A percentile compares a stretch with the other conserved stretches of the same genome.
phyloP scores from a whole-genome alignment of 176 grass and related monocot genomes.

The Hordeum vulgare region DNA sequence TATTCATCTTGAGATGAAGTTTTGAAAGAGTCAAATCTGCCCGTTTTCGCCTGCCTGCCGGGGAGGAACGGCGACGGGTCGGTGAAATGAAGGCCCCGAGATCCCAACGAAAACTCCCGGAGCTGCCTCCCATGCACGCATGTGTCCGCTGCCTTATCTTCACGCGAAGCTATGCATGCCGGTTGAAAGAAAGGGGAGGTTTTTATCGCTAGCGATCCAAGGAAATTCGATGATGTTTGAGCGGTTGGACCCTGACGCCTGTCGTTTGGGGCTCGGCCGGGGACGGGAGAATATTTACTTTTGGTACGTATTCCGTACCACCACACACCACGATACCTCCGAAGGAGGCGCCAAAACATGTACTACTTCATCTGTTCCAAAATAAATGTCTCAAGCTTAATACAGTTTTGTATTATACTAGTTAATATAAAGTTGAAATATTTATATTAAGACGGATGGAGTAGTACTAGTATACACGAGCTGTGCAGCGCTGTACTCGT shows the following conservation, averaged over 20 bases:
- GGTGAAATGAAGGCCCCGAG: conserved; percentile 3
- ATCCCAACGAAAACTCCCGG: background rate
- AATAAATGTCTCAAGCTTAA: too few species aligned
- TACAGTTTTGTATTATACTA: too few species aligned
- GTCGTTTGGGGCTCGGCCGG: background rate
- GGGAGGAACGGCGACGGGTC: background rate
- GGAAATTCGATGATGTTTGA: background rate
- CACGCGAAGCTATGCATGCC: background rate
- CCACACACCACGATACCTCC: background rate
- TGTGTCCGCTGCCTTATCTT: background rate
- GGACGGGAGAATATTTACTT: background rate
- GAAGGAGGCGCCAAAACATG: background rate
- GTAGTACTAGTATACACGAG: too few species aligned
- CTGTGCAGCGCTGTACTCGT: background rate
- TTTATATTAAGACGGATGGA: too few species aligned
- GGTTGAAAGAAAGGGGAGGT: background rate
- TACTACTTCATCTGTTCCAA: too few species aligned
- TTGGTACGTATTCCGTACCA: background rate
- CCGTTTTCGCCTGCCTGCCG: too few species aligned
- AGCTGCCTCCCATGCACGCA: background rate
- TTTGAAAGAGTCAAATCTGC: too few species aligned
- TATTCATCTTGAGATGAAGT: too few species aligned
- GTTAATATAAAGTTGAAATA: too few species aligned
- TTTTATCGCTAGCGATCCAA: background rate
- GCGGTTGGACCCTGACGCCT: background rate